A percentile compares a stretch with the other conserved stretches of the same genome.
These are phyloP conservation scores for Citrus unshiu DNA, from an alignment of 345 rosid species.

Conservation along the genomic window DNA sequence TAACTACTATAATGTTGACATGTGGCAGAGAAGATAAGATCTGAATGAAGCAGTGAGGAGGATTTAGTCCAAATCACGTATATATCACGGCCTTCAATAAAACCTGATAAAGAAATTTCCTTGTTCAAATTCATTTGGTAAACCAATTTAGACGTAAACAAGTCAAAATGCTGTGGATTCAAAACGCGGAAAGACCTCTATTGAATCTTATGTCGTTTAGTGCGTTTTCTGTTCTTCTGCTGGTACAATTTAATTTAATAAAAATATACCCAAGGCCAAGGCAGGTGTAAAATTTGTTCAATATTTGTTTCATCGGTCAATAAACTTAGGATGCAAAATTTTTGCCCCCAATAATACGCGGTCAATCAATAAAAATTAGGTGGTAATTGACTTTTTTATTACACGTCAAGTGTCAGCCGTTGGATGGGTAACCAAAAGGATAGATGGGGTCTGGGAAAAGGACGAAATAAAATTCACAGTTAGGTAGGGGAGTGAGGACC, in stretches of 20 bases:
- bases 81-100: neutral
- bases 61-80: neutral
- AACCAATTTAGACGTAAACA: neutral
- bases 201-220: too few relatives aligned
- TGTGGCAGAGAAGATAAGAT: neutral
- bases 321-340: too few relatives aligned
- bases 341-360: too few relatives aligned
- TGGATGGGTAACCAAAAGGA: neutral
- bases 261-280: too few relatives aligned
- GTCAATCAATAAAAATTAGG: too few relatives aligned
- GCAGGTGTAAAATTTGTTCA: too few relatives aligned
- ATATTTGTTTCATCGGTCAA: too few relatives aligned
- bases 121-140: neutral
- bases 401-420: too few relatives aligned
- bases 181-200: too few relatives aligned
- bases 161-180: neutral
- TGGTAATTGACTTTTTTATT: too few relatives aligned
- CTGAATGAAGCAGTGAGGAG: neutral
- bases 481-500: slow-evolving; percentile 13
- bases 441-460: neutral
- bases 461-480: slow-evolving; percentile 25
- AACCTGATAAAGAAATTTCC: neutral
- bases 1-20: neutral
- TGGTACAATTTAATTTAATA: too few relatives aligned
- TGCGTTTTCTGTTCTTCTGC: too few relatives aligned